Evolutionary conservation across 768 basidiomycete genomes (phyloP).

Genomic region (Lentinula aciculospora): DNA sequence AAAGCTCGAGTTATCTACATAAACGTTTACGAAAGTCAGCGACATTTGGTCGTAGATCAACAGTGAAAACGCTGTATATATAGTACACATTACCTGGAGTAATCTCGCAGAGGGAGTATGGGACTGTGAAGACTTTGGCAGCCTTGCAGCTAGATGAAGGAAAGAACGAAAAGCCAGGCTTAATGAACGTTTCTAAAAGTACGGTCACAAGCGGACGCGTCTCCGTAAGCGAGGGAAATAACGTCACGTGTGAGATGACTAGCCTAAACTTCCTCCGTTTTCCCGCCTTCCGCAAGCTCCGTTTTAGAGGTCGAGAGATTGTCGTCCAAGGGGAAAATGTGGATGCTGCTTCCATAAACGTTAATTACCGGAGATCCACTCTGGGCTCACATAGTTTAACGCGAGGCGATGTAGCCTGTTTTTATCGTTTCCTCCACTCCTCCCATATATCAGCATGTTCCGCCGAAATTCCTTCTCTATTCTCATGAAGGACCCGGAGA

Average conservation of each 20-base stretch:
- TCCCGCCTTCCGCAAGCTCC: too few species aligned
- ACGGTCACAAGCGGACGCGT: background rate
- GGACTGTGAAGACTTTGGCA: background rate
- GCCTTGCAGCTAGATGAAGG: slow-evolving; percentile 2
- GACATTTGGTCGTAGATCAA: background rate
- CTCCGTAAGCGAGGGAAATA: background rate
- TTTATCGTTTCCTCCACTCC: too few species aligned
- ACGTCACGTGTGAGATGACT: background rate
- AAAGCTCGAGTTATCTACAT: slow-evolving; percentile 45
- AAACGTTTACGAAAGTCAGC: background rate
- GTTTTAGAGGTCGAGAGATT: too few species aligned
- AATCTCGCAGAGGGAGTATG: background rate
- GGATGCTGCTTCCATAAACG: too few species aligned
- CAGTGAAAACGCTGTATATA: too few species aligned
- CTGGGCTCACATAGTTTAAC: too few species aligned
- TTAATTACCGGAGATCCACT: too few species aligned
- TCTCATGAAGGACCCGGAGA: slow-evolving; percentile 18
- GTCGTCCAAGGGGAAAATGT: too few species aligned
- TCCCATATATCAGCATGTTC: slow-evolving; percentile 17
- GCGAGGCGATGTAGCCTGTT: background rate
- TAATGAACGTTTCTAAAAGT: background rate
- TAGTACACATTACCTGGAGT: background rate
- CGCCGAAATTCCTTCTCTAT: slow-evolving; percentile 16
- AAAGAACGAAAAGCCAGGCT: slow-evolving; percentile 5
- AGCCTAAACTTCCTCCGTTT: too few species aligned